Base-by-base conservation (phyloP, 1,139 yeast genomes). In the Hyphopichia pseudoburtonii region DNA sequence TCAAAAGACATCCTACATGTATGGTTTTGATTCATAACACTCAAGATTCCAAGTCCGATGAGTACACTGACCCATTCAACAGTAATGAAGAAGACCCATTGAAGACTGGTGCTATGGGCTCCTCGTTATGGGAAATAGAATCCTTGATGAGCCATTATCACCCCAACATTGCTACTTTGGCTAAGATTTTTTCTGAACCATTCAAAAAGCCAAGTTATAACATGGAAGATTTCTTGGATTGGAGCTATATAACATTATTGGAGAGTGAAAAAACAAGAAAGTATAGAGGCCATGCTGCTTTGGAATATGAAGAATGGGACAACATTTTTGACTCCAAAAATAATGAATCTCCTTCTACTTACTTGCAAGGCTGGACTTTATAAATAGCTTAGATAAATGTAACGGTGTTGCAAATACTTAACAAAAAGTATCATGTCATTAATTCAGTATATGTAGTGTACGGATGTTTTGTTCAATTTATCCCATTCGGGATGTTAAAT, bases 101-200 rank as follows among this genome's bases (percentile, higher is more conserved):
- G 41, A 67, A 75, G 42, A 85, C 97, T 1, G 69, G 78, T 22
- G 97, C 98, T 2, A 68, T 90, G 30, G 82, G 76, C 6, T 86
- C 96, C 2, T 89, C 97, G 0, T 62, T 90, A 32, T 92, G 98
- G 98, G 98, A 92, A 59, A 57, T 92, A 41, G 88, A 86, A 44
- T 73, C 95, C 0, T 64, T 86, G 42, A 80, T 83, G 72, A 64
- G 77, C n/a, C 99, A 92, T 59, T 92, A 88, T 55, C 97, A 92
- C 61, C 97, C 98, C 9, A 92, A 92, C 52, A 87, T 94, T 16
- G 92, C 97, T 2, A 86, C 97, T 0, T 69, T 92, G 50, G 97
- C 97, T 10, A 83, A 80, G 56, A 86, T 92, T 28, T 85, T 86
- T 56, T 74, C 81, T 17, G 97, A 92, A 58, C 97, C 96, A 3